phyloP scores from a whole-genome alignment of 2,329 filamentous ascomycete species.

The Calycina herbarum region DNA sequence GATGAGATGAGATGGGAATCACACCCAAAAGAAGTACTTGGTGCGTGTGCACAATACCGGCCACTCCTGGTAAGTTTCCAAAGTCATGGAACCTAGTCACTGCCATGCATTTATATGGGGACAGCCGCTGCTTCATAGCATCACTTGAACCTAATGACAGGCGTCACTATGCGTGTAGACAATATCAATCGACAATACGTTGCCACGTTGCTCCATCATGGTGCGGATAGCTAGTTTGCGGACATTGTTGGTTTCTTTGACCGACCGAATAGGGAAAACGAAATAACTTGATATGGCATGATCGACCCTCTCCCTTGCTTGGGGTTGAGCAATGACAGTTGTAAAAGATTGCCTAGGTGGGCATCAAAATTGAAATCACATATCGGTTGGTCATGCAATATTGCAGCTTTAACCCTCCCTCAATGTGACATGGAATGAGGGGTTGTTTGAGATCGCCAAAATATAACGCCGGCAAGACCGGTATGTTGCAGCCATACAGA shows the following conservation, averaged over 20 bases:
- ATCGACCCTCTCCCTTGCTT: neutral
- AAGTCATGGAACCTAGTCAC: neutral
- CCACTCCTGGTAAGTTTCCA: constrained; percentile 3
- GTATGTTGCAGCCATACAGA: neutral
- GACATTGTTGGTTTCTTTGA: neutral
- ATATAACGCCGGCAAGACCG: neutral
- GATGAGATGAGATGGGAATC: neutral
- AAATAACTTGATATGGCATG: neutral
- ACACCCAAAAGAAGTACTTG: neutral
- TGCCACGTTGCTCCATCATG: constrained; percentile 9
- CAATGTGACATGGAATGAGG: neutral
- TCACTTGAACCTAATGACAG: neutral
- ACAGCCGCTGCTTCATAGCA: neutral
- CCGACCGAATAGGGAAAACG: neutral
- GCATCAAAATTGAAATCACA: neutral
- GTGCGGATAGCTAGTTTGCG: neutral
- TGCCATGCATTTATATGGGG: constrained; percentile 7
- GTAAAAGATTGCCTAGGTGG: neutral
- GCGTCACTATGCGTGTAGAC: neutral
- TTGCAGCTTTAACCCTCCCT: neutral
- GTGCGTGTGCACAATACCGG: neutral
- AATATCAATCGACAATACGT: constrained; percentile 1
- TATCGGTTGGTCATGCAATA: neutral
- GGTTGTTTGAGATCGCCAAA: neutral
- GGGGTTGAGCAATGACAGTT: neutral